Evolutionary conservation across 371 early-diverging fungal species (phyloP).

Genomic region (Actinomucor elegans): DNA sequence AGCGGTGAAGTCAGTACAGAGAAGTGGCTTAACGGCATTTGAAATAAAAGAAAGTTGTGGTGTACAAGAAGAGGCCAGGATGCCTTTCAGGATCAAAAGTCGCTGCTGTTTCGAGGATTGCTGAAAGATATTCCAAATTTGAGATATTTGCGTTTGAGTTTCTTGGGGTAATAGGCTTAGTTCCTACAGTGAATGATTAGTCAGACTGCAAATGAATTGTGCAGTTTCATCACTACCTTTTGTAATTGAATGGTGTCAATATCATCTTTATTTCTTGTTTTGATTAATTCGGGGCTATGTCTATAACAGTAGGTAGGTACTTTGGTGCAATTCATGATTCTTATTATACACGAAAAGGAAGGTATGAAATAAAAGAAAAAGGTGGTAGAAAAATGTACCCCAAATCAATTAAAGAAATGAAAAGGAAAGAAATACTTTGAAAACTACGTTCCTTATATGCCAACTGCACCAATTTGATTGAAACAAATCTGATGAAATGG

Average conservation of each 20-base stretch:
- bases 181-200: slow-evolving; percentile 3
- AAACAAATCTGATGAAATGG: slow-evolving; percentile 11
- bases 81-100: slow-evolving; percentile 56
- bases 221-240: not conserved
- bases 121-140: slow-evolving; percentile 55
- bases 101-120: slow-evolving; percentile 49
- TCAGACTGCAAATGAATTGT: not conserved
- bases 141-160: slow-evolving; percentile 44
- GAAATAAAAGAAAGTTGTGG: slow-evolving; percentile 50
- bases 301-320: slow-evolving; percentile 18
- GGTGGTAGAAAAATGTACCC: not conserved
- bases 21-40: slow-evolving; percentile 34
- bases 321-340: slow-evolving; percentile 14
- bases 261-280: slow-evolving; percentile 17
- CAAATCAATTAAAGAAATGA: not conserved
- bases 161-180: slow-evolving; percentile 21
- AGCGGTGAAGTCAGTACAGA: slow-evolving; percentile 71
- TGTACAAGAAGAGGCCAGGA: slow-evolving; percentile 54
- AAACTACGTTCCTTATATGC: not conserved
- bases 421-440: not conserved
- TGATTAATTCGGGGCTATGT: slow-evolving; percentile 24
- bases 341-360: too few relatives aligned
- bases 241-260: slow-evolving; percentile 9
- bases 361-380: not conserved
- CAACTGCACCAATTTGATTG: too few relatives aligned